Percentiles rank a stretch among this genome's conserved stretches.
These are phyloP conservation scores for Ruellia speciosa DNA, from an alignment of 305 asterid species.

Conservation along the genomic window DNA sequence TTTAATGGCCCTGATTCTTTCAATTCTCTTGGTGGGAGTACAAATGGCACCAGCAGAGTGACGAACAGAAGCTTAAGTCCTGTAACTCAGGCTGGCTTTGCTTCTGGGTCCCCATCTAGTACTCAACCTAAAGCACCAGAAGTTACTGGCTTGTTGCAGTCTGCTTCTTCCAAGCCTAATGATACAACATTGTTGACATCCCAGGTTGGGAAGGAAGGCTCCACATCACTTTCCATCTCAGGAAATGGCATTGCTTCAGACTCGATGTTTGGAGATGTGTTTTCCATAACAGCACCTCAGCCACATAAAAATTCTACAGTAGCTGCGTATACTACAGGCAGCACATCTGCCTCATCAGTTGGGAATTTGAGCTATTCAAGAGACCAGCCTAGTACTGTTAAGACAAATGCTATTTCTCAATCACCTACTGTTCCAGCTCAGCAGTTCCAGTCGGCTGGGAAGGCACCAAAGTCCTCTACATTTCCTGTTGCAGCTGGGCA, in stretches of 20 bases:
- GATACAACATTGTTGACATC: slow-evolving; percentile 28
- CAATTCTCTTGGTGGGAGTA: slow-evolving; percentile 29
- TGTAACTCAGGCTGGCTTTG: slow-evolving; percentile 39
- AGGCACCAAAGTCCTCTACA: slow-evolving; percentile 35
- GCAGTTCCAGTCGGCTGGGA: slow-evolving; percentile 33
- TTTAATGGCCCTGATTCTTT: slow-evolving; percentile 35
- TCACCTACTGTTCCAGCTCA: slow-evolving; percentile 35
- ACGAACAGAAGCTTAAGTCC: slow-evolving; percentile 31
- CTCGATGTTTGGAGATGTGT: slow-evolving; percentile 56
- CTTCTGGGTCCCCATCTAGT: slow-evolving; percentile 28
- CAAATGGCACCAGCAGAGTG: slow-evolving; percentile 33
- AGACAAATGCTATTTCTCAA: slow-evolving; percentile 31
- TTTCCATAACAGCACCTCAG: slow-evolving; percentile 38
- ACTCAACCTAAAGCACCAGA: slow-evolving; percentile 41
- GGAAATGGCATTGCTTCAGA: slow-evolving; percentile 57
- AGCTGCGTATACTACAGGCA: slow-evolving; percentile 32
- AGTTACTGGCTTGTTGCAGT: slow-evolving; percentile 30
- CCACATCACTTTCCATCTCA: slow-evolving; percentile 33
- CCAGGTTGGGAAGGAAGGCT: slow-evolving; percentile 39
- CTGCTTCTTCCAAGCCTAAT: slow-evolving; percentile 38
- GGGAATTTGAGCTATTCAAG: slow-evolving; percentile 26
- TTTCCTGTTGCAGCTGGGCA: slow-evolving; percentile 45
- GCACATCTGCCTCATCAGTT: slow-evolving; percentile 30
- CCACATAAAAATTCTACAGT: slow-evolving; percentile 24
- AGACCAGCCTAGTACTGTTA: slow-evolving; percentile 27